These are phyloP conservation scores for Candida verbasci DNA, from an alignment of 805 yeast genomes.

Conservation along the genomic window DNA sequence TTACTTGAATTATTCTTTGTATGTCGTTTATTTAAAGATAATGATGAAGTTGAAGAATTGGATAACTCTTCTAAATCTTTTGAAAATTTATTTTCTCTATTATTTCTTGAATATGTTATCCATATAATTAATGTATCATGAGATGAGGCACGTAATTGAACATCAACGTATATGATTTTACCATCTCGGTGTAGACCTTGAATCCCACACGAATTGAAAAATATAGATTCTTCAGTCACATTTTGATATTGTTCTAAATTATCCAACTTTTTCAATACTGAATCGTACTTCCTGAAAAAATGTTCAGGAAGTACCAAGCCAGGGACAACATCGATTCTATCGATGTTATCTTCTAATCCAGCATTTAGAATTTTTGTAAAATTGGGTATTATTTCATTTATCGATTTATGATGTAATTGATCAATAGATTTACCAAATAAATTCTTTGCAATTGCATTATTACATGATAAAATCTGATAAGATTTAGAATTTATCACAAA, in stretches of 20 bases:
- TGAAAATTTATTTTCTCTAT: constrained; percentile 10
- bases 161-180: constrained; percentile 58
- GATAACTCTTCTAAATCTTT: constrained; percentile 22
- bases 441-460: constrained; percentile 72
- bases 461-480: constrained; percentile 62
- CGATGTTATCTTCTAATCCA: constrained; percentile 29
- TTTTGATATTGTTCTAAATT: constrained; percentile 16
- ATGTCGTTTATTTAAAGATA: not conserved
- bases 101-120: constrained; percentile 74
- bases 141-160: constrained; percentile 71
- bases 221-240: constrained; percentile 41
- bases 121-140: constrained; percentile 62
- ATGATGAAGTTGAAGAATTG: constrained; percentile 16
- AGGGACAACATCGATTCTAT: constrained; percentile 28
- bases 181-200: constrained; percentile 72
- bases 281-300: constrained; percentile 68
- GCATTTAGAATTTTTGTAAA: constrained; percentile 45
- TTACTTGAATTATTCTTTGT: constrained; percentile 2
- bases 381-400: constrained; percentile 59
- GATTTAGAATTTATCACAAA: constrained; percentile 57
- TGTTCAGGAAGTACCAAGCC: constrained; percentile 91
- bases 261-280: constrained; percentile 27
- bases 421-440: constrained; percentile 67
- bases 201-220: constrained; percentile 62
- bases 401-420: constrained; percentile 33